A percentile compares a stretch with the other conserved stretches of the same genome.
Conservation (phyloP, 2,329 filamentous ascomycete species). For the Xylariaceae sp. region DNA sequence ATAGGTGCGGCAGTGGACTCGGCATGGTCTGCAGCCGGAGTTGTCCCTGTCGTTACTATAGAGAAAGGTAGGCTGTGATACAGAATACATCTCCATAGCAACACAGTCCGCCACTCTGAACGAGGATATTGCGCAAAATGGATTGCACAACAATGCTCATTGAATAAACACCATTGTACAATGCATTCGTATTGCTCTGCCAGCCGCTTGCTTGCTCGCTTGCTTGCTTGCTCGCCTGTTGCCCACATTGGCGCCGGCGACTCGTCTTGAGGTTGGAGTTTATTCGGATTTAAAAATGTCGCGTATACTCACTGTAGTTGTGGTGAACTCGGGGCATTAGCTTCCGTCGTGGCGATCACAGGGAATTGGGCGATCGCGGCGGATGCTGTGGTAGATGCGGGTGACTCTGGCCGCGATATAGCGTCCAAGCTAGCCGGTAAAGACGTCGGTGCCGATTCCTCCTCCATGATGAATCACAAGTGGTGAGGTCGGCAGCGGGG, state of each 20-base stretch:
- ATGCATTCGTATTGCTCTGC: constrained; percentile 1
- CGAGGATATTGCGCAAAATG: neutral
- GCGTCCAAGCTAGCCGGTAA: constrained; percentile 41
- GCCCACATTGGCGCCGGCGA: neutral
- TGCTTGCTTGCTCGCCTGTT: neutral
- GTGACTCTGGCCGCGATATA: constrained; percentile 45
- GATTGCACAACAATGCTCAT: constrained; percentile 1
- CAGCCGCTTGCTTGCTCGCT: neutral
- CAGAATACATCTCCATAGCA: constrained; percentile 3
- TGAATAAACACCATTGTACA: neutral
- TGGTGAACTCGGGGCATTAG: constrained; percentile 39
- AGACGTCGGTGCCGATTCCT: constrained; percentile 35
- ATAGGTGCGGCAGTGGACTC: constrained; percentile 4
- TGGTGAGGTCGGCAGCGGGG: constrained; percentile 22
- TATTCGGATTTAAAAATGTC: constrained; percentile 2
- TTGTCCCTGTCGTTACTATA: constrained; percentile 1
- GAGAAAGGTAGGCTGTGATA: neutral
- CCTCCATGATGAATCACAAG: constrained; percentile 41
- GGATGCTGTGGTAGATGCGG: constrained; percentile 41
- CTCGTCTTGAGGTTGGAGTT: neutral
- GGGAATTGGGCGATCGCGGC: constrained; percentile 43
- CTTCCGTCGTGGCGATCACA: constrained; percentile 42
- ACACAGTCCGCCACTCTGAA: neutral
- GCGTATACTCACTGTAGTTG: constrained; percentile 43
- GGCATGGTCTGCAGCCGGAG: neutral